A percentile compares a stretch with the other conserved stretches of the same genome.
Conservation (phyloP, 352 stramenopile genomes). For the Aphanomyces invadans region DNA sequence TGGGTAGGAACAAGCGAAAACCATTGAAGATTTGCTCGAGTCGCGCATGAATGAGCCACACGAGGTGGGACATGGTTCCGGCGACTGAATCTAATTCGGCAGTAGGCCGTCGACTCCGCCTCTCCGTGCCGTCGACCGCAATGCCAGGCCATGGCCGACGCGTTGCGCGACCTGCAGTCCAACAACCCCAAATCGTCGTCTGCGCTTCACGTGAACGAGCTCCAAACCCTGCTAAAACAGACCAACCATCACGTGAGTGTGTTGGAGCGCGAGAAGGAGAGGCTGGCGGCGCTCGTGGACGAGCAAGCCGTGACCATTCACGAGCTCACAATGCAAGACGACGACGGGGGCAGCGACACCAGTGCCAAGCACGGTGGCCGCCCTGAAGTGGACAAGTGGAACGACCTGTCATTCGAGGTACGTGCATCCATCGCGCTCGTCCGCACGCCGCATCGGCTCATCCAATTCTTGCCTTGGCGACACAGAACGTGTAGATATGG, state of each 20-base stretch:
- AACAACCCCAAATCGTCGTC: not conserved
- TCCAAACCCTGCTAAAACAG: constrained; percentile 6
- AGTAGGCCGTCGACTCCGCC: too few species aligned
- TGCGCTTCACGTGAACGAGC: not conserved
- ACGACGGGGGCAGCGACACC: constrained; percentile 21
- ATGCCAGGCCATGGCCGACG: not conserved
- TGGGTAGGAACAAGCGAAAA: constrained; percentile 60
- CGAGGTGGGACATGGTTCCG: too few species aligned
- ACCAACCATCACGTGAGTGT: constrained; percentile 32
- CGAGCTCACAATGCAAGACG: constrained; percentile 68
- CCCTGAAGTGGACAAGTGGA: not conserved
- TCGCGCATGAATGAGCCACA: not conserved
- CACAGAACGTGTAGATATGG: not conserved
- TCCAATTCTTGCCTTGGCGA: not conserved
- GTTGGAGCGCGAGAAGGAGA: constrained; percentile 37
- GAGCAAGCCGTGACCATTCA: constrained; percentile 70
- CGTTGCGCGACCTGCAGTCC: not conserved
- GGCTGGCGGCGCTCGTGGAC: constrained; percentile 39
- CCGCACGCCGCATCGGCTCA: too few species aligned
- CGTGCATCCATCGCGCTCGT: not conserved
- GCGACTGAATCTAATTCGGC: too few species aligned
- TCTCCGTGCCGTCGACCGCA: not conserved
- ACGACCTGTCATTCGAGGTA: constrained; percentile 7
- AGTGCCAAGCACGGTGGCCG: not conserved
- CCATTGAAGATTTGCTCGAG: constrained; percentile 63